Evolutionary conservation across 768 basidiomycete species (phyloP).

Genomic region (Kwoniella pini): DNA sequence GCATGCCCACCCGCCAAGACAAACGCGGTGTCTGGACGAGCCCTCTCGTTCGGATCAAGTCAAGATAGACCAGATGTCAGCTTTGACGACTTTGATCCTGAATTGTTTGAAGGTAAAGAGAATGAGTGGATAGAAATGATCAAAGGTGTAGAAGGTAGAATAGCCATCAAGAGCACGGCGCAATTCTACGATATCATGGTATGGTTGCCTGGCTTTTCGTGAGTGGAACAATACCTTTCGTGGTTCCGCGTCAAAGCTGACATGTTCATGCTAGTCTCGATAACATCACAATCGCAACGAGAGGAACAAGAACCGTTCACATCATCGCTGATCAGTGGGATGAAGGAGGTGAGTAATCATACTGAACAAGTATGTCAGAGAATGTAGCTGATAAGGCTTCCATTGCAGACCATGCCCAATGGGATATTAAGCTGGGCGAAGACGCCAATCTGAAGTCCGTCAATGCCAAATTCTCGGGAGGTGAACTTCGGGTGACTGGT

Average conservation of each 20-base stretch:
- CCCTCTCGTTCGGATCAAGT: slow-evolving; percentile 26
- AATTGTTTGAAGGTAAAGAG: slow-evolving; percentile 31
- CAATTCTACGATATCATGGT: slow-evolving; percentile 39
- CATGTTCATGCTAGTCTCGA: slow-evolving; percentile 27
- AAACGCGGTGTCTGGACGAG: slow-evolving; percentile 27
- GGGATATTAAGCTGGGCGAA: slow-evolving; percentile 46
- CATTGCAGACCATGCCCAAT: slow-evolving; percentile 42
- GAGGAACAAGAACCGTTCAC: slow-evolving; percentile 33
- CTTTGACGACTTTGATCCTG: slow-evolving; percentile 38
- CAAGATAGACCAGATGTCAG: slow-evolving; percentile 33
- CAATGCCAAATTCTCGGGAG: slow-evolving; percentile 36
- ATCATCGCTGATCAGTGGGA: slow-evolving; percentile 50
- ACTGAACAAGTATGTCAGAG: not conserved
- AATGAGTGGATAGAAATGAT: slow-evolving; percentile 42
- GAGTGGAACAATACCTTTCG: slow-evolving; percentile 12
- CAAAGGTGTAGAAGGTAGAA: slow-evolving; percentile 43
- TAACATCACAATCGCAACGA: slow-evolving; percentile 38
- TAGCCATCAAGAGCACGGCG: slow-evolving; percentile 36
- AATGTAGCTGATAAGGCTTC: not conserved
- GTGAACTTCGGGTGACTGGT: slow-evolving; percentile 39
- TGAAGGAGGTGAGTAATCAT: slow-evolving; percentile 29
- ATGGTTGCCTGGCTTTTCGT: slow-evolving; percentile 47
- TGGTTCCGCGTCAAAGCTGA: not conserved
- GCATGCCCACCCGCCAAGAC: slow-evolving; percentile 29
- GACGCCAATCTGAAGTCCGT: slow-evolving; percentile 39